Base-by-base conservation (phyloP, 306 rosid species). In the Ziziphus jujuba region DNA sequence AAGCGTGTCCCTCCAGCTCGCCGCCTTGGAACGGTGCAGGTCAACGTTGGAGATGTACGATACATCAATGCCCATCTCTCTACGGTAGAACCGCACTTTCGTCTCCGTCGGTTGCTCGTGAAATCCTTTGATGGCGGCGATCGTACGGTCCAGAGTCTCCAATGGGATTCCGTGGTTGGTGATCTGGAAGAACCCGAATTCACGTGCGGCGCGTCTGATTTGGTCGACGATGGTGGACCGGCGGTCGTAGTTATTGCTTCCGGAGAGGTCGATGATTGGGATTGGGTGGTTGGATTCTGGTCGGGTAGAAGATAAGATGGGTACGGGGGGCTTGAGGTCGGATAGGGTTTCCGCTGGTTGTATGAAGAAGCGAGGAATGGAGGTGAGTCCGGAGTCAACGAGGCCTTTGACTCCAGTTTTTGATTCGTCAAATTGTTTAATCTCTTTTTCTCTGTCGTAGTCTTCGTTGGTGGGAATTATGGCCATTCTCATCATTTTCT, bases 1-100 rank as follows among this genome's bases (percentile, higher is more conserved):
- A 14, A 88, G 47, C 2, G 91, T 86, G 69, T 91, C 97, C 19
- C 92, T 82, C 97, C 96, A 91, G 78, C 90, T 85, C 63, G 95
- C 96, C 31, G 96, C 80, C 52, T n/a, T n/a, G n/a, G n/a, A n/a
- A n/a, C n/a, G n/a, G n/a, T n/a, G n/a, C n/a, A n/a, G n/a, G n/a
- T n/a, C n/a, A n/a, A 74, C 23, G 81, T 82, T 82, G 23, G 83
- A 75, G 16, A 75, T 6, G 33, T 75, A 71, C 8, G 82, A 59
- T 4, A 81, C 84, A 0, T 81, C 90, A 1, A 38, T 13, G 5
- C 50, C 79, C 4, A 24, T 7, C 31, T 45, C 69, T 45, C 79
- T 45, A 2, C 68, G 31, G 57, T 73, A 81, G 28, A 61, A 17
- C 70, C 51, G 66, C 6, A 45, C 62, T 7, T 56, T 75, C 6